Percentiles rank a stretch among this genome's conserved stretches.
Evolutionary conservation across 768 basidiomycete genomes (phyloP).

Genomic region (Epithele typhae): DNA sequence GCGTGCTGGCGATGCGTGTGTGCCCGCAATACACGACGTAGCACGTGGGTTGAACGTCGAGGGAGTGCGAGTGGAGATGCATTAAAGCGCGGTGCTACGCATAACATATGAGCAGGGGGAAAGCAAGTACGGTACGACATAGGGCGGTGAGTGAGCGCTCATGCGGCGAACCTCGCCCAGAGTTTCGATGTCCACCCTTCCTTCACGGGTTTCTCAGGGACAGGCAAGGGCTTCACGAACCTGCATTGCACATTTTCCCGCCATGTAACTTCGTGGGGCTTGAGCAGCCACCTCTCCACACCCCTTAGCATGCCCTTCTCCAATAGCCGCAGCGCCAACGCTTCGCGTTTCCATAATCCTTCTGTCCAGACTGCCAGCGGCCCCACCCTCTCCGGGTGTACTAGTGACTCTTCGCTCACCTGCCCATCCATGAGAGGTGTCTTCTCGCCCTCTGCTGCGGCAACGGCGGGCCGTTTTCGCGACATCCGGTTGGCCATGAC

Average conservation of each 20-base stretch:
- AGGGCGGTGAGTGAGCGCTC: no score
- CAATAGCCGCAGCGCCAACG: conserved; percentile 54
- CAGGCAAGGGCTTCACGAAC: conserved; percentile 10
- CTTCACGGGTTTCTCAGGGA: neutral
- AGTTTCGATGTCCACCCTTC: conserved; percentile 9
- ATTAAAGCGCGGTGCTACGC: no score
- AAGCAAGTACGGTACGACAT: no score
- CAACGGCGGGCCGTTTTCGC: conserved; percentile 9
- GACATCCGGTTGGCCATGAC: conserved; percentile 78
- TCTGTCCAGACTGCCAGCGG: conserved; percentile 71
- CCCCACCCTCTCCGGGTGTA: conserved; percentile 25
- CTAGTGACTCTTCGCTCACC: neutral
- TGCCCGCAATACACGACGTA: no score
- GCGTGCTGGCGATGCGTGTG: no score
- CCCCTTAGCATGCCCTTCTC: conserved; percentile 48
- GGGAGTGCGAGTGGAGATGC: no score
- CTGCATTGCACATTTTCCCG: conserved; percentile 7
- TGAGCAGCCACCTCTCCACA: conserved; percentile 36
- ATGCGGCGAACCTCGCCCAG: neutral
- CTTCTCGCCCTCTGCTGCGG: conserved; percentile 11
- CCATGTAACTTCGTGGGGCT: conserved; percentile 8
- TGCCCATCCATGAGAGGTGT: neutral
- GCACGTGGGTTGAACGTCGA: no score
- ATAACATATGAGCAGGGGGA: no score
- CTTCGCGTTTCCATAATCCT: conserved; percentile 65